These are phyloP conservation scores for Exophiala sp. DNA, from an alignment of 2,329 filamentous ascomycete species.

Conservation along the genomic window DNA sequence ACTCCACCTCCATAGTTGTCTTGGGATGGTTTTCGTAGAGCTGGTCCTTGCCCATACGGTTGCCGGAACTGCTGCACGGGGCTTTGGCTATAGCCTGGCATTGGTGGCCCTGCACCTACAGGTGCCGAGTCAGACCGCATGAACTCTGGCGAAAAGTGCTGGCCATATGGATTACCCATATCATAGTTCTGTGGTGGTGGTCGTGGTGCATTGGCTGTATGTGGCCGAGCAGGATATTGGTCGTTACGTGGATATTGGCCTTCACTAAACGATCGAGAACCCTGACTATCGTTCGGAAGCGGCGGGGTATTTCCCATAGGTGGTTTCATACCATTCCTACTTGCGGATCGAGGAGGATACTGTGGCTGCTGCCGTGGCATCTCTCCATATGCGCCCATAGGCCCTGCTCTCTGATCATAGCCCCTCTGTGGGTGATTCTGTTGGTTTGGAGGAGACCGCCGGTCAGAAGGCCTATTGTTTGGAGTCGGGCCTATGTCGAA, in stretches of 20 bases:
- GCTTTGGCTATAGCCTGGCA: constrained; percentile 25
- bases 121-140: constrained; percentile 11
- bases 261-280: constrained; percentile 20
- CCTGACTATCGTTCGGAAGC: constrained; percentile 14
- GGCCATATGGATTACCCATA: constrained; percentile 15
- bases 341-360: constrained; percentile 24
- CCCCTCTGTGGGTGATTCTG: constrained; percentile 4
- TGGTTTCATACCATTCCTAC: constrained; percentile 22
- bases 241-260: constrained; percentile 15
- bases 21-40: constrained; percentile 11
- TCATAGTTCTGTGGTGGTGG: constrained; percentile 12
- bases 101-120: constrained; percentile 14
- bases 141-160: constrained; percentile 3
- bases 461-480: constrained; percentile 1
- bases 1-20: constrained; percentile 22
- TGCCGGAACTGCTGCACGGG: constrained; percentile 18
- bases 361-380: constrained; percentile 11
- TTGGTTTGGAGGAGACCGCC: constrained; percentile 2
- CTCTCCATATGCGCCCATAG: constrained; percentile 6
- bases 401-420: neutral
- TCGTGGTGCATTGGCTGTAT: constrained; percentile 20
- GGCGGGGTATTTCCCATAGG: constrained; percentile 7
- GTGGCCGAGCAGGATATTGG: constrained; percentile 15
- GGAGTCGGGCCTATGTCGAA: constrained; percentile 62
- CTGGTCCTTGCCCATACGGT: constrained; percentile 20